Percentiles rank a stretch among this genome's conserved stretches.
These are phyloP conservation scores for Aspergillus niger DNA, from an alignment of 2,329 filamentous ascomycete species.

Conservation along the genomic window DNA sequence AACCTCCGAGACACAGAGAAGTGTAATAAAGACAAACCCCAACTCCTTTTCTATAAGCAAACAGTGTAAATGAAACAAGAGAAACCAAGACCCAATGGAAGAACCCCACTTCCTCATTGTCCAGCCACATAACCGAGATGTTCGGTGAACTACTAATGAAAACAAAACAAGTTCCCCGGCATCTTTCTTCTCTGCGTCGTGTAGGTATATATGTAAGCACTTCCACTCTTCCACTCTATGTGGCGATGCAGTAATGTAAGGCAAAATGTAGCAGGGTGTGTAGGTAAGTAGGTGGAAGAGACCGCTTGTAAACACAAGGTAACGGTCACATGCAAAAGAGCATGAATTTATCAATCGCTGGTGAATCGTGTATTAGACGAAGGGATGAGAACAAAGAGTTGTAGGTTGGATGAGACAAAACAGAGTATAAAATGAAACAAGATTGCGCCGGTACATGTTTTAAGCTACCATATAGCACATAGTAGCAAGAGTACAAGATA, in stretches of 20 bases:
- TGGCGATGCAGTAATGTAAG: no score
- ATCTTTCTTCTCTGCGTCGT: no score
- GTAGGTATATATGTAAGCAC: no score
- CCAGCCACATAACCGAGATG: no score
- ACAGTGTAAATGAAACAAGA: not conserved
- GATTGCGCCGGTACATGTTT: not conserved
- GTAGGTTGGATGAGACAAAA: not conserved
- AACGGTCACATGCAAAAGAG: not conserved
- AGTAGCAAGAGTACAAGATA: not conserved
- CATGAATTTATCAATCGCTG: not conserved
- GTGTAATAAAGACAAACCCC: no score
- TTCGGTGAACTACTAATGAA: no score
- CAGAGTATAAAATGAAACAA: not conserved
- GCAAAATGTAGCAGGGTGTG: no score
- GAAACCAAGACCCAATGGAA: not conserved
- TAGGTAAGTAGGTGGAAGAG: not conserved
- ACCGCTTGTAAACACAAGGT: not conserved
- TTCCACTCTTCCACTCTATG: no score
- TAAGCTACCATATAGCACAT: not conserved
- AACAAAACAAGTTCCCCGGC: no score
- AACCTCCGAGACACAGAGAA: not conserved
- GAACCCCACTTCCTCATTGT: not conserved
- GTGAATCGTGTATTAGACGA: not conserved
- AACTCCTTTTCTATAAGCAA: not conserved
- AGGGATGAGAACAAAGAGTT: not conserved